phyloP scores from a whole-genome alignment of 306 rosid genomes.

The Cercis canadensis region DNA sequence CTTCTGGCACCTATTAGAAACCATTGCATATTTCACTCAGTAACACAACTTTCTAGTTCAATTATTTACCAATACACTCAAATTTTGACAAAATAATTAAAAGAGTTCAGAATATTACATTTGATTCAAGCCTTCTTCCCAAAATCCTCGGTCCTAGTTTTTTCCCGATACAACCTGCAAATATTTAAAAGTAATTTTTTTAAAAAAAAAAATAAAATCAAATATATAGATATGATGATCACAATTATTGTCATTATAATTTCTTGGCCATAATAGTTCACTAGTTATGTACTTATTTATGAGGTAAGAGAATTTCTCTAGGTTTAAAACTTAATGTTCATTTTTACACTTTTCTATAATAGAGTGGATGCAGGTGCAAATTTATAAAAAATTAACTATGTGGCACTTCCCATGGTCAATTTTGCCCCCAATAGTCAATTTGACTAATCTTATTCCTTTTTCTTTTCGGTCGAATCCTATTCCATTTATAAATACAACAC shows the following conservation, averaged over 20 bases:
- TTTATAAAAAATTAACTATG: too few relatives aligned
- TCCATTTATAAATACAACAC: neutral
- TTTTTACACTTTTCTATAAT: too few relatives aligned
- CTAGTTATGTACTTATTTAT: neutral
- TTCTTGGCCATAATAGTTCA: neutral
- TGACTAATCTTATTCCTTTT: conserved; percentile 26
- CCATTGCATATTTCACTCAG: conserved; percentile 40
- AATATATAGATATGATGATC: neutral
- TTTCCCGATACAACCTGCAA: conserved; percentile 91
- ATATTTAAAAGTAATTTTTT: conserved; percentile 12
- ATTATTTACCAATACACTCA: conserved; percentile 19
- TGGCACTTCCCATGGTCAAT: conserved; percentile 2
- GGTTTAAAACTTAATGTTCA: too few relatives aligned
- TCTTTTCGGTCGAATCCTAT: too few relatives aligned
- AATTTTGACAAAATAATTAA: conserved; percentile 2
- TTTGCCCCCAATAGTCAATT: conserved; percentile 17
- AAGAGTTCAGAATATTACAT: conserved; percentile 57
- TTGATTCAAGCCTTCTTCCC: conserved; percentile 75
- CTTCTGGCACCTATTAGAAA: conserved; percentile 84
- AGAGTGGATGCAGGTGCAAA: too few relatives aligned
- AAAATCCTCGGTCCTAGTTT: conserved; percentile 83
- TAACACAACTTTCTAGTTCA: conserved; percentile 13
- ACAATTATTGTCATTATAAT: neutral
- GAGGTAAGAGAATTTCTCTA: neutral
- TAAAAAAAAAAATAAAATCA: conserved; percentile 30